These are phyloP conservation scores for Lignosus rhinocerotis DNA, from an alignment of 1,284 basidiomycete species.

Conservation along the genomic window DNA sequence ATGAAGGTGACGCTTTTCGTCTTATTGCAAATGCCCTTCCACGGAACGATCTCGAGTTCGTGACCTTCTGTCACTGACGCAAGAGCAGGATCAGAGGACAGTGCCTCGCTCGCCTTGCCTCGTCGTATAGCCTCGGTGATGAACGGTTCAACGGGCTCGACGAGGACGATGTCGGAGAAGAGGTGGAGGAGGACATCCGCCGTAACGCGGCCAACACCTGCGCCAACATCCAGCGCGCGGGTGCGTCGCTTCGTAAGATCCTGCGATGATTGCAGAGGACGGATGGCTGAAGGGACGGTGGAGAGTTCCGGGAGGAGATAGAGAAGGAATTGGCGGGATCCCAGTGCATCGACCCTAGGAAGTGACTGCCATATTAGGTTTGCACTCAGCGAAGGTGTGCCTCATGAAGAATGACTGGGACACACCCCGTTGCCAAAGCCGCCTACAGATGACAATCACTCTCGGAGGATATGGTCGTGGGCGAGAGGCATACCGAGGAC, in stretches of 20 bases:
- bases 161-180: conserved; percentile 80
- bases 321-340: conserved; percentile 84
- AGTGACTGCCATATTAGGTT: conserved; percentile 56
- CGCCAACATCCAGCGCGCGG: conserved; percentile 86
- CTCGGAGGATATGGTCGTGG: neutral
- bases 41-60: conserved; percentile 36
- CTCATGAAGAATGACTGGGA: conserved; percentile 3
- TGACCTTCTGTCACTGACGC: neutral
- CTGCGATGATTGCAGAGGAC: conserved; percentile 27
- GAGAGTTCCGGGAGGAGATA: conserved; percentile 78
- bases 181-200: conserved; percentile 83
- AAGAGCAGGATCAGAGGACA: neutral
- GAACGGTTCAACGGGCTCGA: conserved; percentile 84
- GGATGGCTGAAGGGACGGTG: conserved; percentile 69
- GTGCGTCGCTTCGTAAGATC: conserved; percentile 40
- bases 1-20: conserved; percentile 83
- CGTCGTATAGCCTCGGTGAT: conserved; percentile 67
- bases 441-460: conserved; percentile 42
- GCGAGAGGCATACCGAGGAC: conserved; percentile 51
- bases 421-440: conserved; percentile 74
- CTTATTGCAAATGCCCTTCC: conserved; percentile 68
- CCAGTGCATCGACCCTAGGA: conserved; percentile 85
- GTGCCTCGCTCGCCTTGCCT: conserved; percentile 40
- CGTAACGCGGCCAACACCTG: conserved; percentile 91
- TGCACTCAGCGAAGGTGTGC: neutral